Conservation (phyloP, 2,329 filamentous ascomycete genomes). For the Bipolaris zeicola region DNA sequence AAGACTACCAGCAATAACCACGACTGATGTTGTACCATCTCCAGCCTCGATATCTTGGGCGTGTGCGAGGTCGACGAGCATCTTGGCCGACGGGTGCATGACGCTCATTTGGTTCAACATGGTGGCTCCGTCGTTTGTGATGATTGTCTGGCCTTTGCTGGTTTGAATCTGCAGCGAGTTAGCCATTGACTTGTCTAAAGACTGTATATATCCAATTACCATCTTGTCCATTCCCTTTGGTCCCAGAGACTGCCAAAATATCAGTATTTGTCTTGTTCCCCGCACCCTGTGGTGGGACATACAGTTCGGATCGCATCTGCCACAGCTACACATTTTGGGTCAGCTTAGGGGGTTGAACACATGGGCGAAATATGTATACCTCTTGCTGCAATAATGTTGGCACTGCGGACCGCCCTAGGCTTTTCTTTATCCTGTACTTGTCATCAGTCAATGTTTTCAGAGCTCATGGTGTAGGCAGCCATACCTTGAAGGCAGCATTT, state of each 20-base stretch:
- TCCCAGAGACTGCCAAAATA: conserved; percentile 70
- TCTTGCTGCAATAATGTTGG: conserved; percentile 96
- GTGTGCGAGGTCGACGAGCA: conserved; percentile 96
- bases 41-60: conserved; percentile 98
- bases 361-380: conserved; percentile 60
- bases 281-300: conserved; percentile 41
- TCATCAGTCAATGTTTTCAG: conserved; percentile 49
- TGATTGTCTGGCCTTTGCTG: conserved; percentile 95
- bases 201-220: conserved; percentile 51
- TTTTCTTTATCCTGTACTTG: conserved; percentile 81
- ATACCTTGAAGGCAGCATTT: conserved; percentile 71
- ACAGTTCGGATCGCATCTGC: conserved; percentile 94
- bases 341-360: conserved; percentile 20
- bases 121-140: conserved; percentile 99
- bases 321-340: conserved; percentile 67
- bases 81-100: conserved; percentile 99
- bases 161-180: conserved; percentile 73
- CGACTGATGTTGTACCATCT: conserved; percentile 97
- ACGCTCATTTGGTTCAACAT: conserved; percentile 99
- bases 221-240: conserved; percentile 99
- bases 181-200: conserved; percentile 6
- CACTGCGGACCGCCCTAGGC: conserved; percentile 93
- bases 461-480: conserved; percentile 10
- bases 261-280: conserved; percentile 31
- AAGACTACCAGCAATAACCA: conserved; percentile 95